These are phyloP conservation scores for Scheffersomyces parashehatae DNA, from an alignment of 1,139 yeast genomes.

Conservation along the genomic window DNA sequence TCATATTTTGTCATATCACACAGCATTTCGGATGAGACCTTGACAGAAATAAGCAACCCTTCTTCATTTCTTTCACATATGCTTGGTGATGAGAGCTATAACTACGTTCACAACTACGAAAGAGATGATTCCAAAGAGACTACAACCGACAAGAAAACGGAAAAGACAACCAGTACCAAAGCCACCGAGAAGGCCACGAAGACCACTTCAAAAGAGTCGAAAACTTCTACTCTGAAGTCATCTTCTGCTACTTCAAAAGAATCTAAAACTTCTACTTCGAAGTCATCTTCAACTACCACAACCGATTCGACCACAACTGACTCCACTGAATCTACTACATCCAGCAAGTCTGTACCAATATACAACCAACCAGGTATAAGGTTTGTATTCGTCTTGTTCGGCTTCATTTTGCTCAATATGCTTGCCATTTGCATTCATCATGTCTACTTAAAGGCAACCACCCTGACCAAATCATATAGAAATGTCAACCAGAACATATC, in stretches of 20 bases:
- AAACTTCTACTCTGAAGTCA: not conserved
- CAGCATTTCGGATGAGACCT: too few relatives aligned
- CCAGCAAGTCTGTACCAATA: constrained; percentile 6
- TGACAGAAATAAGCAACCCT: too few relatives aligned
- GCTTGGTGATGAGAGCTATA: too few relatives aligned
- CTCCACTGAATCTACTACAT: not conserved
- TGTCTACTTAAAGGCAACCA: constrained; percentile 29
- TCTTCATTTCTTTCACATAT: too few relatives aligned
- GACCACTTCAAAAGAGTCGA: not conserved
- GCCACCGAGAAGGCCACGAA: not conserved
- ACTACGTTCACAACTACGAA: too few relatives aligned
- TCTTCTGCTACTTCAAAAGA: not conserved
- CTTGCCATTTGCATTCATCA: constrained; percentile 40
- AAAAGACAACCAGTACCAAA: not conserved
- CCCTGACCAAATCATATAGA: constrained; percentile 32
- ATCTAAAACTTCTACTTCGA: not conserved
- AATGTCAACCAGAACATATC: constrained; percentile 39
- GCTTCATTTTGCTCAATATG: constrained; percentile 33
- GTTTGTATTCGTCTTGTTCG: constrained; percentile 32
- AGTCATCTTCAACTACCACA: not conserved
- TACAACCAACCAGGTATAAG: constrained; percentile 16
- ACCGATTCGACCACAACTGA: not conserved
- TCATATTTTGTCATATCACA: not conserved
- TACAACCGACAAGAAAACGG: not conserved
- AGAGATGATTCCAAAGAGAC: not conserved